Percentiles rank a stretch among this genome's conserved stretches.
phyloP scores from a whole-genome alignment of 2,329 filamentous ascomycete species.

The Colletotrichum lentis region DNA sequence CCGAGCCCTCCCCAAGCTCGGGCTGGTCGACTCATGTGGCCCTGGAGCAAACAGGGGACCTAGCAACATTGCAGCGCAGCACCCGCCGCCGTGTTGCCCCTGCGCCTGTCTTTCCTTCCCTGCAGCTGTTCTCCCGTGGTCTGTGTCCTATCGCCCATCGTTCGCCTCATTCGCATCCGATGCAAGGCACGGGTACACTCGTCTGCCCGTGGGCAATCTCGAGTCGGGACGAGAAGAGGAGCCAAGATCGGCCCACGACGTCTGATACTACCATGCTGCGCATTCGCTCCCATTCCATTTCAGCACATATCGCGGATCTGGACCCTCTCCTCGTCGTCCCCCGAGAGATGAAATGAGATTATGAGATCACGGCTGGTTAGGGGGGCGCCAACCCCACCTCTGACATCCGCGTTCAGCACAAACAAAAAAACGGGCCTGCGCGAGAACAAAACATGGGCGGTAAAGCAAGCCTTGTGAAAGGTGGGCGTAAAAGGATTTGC shows the following conservation, averaged over 20 bases:
- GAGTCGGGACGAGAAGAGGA: constrained; percentile 17
- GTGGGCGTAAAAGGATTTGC: constrained; percentile 40
- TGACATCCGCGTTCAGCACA: constrained; percentile 22
- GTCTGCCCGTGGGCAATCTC: constrained; percentile 6
- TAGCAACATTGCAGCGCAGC: constrained; percentile 35
- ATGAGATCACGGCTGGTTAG: constrained; percentile 36
- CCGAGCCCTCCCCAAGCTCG: constrained; percentile 12
- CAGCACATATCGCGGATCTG: constrained; percentile 31
- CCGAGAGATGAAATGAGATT: constrained; percentile 30
- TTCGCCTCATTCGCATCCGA: constrained; percentile 36
- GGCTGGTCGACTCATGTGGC: constrained; percentile 16
- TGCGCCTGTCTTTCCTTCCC: constrained; percentile 36
- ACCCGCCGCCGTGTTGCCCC: constrained; percentile 34
- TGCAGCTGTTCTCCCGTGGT: constrained; percentile 39
- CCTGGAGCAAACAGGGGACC: constrained; percentile 30
- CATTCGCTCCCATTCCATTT: constrained; percentile 18
- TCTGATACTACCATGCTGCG: constrained; percentile 22
- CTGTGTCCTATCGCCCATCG: constrained; percentile 34
- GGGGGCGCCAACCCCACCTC: constrained; percentile 35
- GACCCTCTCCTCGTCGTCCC: constrained; percentile 4
- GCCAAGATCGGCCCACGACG: constrained; percentile 21
- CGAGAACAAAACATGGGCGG: constrained; percentile 44
- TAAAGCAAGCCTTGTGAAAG: constrained; percentile 52
- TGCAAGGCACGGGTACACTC: constrained; percentile 35
- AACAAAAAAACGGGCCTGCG: constrained; percentile 28